Evolutionary conservation across 805 yeast species (phyloP).

Genomic region (Candida maesae): DNA sequence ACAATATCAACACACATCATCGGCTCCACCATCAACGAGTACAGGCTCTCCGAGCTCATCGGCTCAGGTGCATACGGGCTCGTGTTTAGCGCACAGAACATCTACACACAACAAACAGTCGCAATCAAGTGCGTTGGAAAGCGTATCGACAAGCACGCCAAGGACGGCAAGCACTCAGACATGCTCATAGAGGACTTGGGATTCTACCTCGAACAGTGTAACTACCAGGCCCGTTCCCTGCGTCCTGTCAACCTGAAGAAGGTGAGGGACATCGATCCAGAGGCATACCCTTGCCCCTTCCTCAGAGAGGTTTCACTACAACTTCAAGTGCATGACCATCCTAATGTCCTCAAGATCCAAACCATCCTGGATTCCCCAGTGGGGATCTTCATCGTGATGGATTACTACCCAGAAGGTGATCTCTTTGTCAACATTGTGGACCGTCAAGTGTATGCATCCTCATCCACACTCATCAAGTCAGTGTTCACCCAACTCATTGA

Average conservation of each 20-base stretch:
- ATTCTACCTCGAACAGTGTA: constrained; percentile 3
- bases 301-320: constrained; percentile 73
- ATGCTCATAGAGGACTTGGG: constrained; percentile 19
- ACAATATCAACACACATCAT: constrained; percentile 5
- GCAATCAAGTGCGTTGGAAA: constrained; percentile 75
- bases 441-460: constrained; percentile 48
- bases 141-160: constrained; percentile 15
- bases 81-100: constrained; percentile 66
- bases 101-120: constrained; percentile 42
- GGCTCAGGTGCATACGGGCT: constrained; percentile 89
- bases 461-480: constrained; percentile 45
- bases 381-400: constrained; percentile 73
- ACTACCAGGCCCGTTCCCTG: constrained; percentile 7
- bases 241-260: constrained; percentile 22
- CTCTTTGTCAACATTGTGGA: constrained; percentile 84
- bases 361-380: constrained; percentile 61
- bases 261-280: constrained; percentile 15
- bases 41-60: constrained; percentile 19
- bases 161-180: constrained; percentile 20
- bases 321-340: constrained; percentile 69
- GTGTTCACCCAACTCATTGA: constrained; percentile 76
- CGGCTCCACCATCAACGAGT: constrained; percentile 19
- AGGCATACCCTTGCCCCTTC: constrained; percentile 26
- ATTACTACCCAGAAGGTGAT: constrained; percentile 82
- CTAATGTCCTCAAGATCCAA: constrained; percentile 72